Evolutionary conservation across 257 asterid species (phyloP), one percentile per base, ranked within the genome.

Genomic region (Petunia secreta): DNA sequence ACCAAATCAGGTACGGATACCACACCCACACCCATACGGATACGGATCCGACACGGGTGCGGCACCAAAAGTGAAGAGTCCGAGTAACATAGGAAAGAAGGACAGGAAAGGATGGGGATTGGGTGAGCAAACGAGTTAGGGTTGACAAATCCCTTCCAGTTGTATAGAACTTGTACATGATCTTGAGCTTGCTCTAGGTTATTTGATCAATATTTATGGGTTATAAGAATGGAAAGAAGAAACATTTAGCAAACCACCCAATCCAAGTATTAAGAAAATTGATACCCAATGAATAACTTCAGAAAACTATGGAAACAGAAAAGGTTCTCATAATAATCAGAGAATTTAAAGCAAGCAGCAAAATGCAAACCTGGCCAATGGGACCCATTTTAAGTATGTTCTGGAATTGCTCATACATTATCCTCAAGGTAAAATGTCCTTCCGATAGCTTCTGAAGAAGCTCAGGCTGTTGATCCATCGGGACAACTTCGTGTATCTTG

Each of bases 381-480:
- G 98, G 94, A 77, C 98, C 98, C 97, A 96, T 92, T 80, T 94
- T 91, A 37, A 89, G 96, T 81, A 96, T 86, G 86, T 91, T 92
- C 83, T 94, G 96, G 79, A 91, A 94, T 83, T 91, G 98, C 90
- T 96, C 98, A 8, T 90, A 92, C 98, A 96, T 94, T 80, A 89
- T 91, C 85, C 98, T 92, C 82, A 96, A 69, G 75, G 99, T 90
- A 84, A 94, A 92, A 84, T 85, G 93, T 83, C 98, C 99, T 85
- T 96, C 97, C 1, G 97, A 87, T 75, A 96, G 94, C 93, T 96
- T 96, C 87, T 94, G 96, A 79, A 92, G 94, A 82, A 96, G 98
- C 87, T 96, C 98, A 15, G 97, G 98, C 87, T 96, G 99, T 85
- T 96, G 98, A 81, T 96, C 98, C 97, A 90, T 91, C 0, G 99